Evolutionary conservation across 805 yeast species (phyloP), one percentile per base, ranked within the genome.

Genomic region (Sungouiozyma ichnusensis): DNA sequence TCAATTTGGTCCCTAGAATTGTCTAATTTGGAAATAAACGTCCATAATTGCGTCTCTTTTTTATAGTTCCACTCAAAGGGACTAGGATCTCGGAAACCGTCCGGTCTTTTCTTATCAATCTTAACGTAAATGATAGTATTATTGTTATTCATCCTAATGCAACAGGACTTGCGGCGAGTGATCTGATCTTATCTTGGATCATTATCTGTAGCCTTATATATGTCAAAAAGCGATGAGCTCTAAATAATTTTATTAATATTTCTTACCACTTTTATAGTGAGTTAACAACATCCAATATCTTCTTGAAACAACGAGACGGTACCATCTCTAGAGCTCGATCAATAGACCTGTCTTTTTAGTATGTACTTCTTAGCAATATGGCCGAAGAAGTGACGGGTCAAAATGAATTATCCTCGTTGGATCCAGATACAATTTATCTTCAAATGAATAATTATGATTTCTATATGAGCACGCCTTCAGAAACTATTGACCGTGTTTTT

Each of bases 361-460:
- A 16, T 32, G 18, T 16, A 7, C 20, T 16, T 19, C 42, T 5
- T 16, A 11, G 29, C 29, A 24, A 24, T 24, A 24, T 24, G 29
- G 29, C 11, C 6, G 29, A 24, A 24, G 29, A 24, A 11, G 29
- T 27, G 7, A 18, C 32, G 6, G 38, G 35, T 18, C 9, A 11
- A 16, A 16, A 33, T 19, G 32, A 35, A 16, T 19, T n/a, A 17
- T 44, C 47, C 9, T 35, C 35, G 11, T 31, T 51, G 20, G 36
- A 42, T 7, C 38, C 48, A 14, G 56, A 52, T 16, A 40, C 41
- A 35, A 49, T 69, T 32, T 65, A 65, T 38, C 51, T 81, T 11
- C 88, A 82, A 54, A 67, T 83, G 42, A 73, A 77, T 46, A 71
- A 73, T 42, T 75, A 72, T 49, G 94, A 84, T 54, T 66, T 74